Base-by-base conservation (phyloP, 2,329 filamentous ascomycete genomes). In the Paraconiothyrium sp. region DNA sequence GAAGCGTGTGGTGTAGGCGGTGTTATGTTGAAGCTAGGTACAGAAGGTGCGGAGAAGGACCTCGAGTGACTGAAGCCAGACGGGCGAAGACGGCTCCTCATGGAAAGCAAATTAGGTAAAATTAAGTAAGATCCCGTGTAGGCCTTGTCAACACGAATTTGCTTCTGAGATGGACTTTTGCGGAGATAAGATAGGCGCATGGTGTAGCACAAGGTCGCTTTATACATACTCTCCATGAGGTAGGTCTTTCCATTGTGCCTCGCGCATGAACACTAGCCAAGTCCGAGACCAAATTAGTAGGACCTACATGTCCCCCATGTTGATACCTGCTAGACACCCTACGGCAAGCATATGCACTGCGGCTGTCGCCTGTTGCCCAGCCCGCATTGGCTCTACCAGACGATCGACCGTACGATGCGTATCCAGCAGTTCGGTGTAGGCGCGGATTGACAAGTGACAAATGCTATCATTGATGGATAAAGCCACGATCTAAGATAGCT, bases 221-320 rank as follows among this genome's bases (percentile, higher is more conserved):
- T 62, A 62, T 62, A 59, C 35, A 54, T n/a, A 13, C 24, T 35
- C 39, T 54, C n/a, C 57, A 30, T 41, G 41, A 49, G 47, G 44
- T 46, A 20, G 8, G 7, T 39, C 46, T 30, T 6, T 20, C 41
- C 24, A 55, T 35, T 46, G 27, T 22, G 48, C 55, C 48, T 54
- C 43, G 54, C 54, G 54, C 37, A 47, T 47, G n/a, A 37, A 37
- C 30, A 10, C 9, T 37, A 1, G 54, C 6, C 43, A 56, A 10
- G 20, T 22, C 20, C 54, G 54, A 47, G 54, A 48, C 54, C 32
- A 60, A 58, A 61, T 58, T 63, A 60, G 61, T 37, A 52, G 34
- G 51, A 32, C 35, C 43, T 34, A 44, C 47, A 50, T 56, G 13
- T 14, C 43, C 44, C 41, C 22, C 30, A 37, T 32, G 57, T 49